phyloP scores from a whole-genome alignment of 495 filamentous ascomycete genomes.

The Xylaria scruposa region DNA sequence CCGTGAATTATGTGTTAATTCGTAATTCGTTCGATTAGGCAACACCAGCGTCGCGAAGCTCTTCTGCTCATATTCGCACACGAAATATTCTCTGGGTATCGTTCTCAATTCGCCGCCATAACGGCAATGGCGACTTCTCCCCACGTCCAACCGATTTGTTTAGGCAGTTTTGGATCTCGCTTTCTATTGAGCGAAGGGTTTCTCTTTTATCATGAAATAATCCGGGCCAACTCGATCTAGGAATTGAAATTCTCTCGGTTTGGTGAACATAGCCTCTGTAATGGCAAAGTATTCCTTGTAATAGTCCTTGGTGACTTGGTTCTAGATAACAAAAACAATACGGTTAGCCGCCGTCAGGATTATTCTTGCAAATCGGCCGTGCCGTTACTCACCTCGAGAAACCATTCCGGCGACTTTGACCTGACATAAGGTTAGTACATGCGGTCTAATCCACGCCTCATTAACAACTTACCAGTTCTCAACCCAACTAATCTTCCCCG shows the following conservation, averaged over 20 bases:
- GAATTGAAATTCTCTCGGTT: slow-evolving; percentile 50
- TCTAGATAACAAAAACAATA: slow-evolving; percentile 35
- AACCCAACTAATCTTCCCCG: slow-evolving; percentile 53
- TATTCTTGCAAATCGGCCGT: neutral
- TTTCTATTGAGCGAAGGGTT: slow-evolving; percentile 18
- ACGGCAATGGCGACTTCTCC: neutral
- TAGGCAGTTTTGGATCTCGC: neutral
- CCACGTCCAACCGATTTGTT: neutral
- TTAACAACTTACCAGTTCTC: slow-evolving; percentile 50
- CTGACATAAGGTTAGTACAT: slow-evolving; percentile 33
- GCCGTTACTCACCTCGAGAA: slow-evolving; percentile 39
- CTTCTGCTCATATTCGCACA: slow-evolving; percentile 15
- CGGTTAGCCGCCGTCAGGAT: slow-evolving; percentile 21
- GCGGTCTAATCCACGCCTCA: neutral
- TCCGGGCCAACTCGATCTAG: slow-evolving; percentile 46
- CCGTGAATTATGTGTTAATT: slow-evolving; percentile 25
- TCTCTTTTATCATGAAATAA: slow-evolving; percentile 42
- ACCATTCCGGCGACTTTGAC: slow-evolving; percentile 48
- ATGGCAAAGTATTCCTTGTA: slow-evolving; percentile 56
- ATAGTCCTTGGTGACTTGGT: slow-evolving; percentile 57
- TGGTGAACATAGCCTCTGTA: slow-evolving; percentile 58
- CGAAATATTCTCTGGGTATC: slow-evolving; percentile 18
- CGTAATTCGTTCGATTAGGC: slow-evolving; percentile 23
- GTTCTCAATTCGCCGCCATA: neutral
- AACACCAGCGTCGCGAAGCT: slow-evolving; percentile 18